Conservation (phyloP, 768 basidiomycete species). For the Lepiota venenata region DNA sequence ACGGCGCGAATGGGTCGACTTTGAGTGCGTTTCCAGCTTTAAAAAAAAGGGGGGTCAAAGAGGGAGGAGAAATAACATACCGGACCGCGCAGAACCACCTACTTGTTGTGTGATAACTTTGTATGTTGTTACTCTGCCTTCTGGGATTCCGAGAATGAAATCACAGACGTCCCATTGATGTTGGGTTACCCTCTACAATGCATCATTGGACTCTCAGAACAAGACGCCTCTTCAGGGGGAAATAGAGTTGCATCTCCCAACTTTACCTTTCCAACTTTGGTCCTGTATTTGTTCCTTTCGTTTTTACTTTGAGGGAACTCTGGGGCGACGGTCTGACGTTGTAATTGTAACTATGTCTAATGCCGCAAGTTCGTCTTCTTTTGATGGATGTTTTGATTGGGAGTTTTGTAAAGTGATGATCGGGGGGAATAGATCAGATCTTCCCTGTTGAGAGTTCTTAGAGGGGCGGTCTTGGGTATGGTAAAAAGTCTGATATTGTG, state of each 20-base stretch:
- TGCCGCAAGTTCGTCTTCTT: not conserved
- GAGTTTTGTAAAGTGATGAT: not conserved
- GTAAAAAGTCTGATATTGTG: not conserved
- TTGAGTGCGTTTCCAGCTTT: too few species aligned
- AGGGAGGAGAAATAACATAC: constrained; percentile 28
- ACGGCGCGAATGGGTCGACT: too few species aligned
- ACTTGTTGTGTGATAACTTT: constrained; percentile 47
- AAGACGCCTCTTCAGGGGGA: not conserved
- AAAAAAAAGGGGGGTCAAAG: not conserved
- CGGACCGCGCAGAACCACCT: constrained; percentile 63
- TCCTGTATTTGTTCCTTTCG: constrained; percentile 29
- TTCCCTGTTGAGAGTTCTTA: not conserved
- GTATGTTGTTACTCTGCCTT: constrained; percentile 53
- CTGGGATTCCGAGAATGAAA: constrained; percentile 43
- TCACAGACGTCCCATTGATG: constrained; percentile 66
- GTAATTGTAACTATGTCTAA: not conserved
- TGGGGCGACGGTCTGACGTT: constrained; percentile 4
- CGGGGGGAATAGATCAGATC: constrained; percentile 2
- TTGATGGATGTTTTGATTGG: not conserved
- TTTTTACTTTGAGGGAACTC: constrained; percentile 22
- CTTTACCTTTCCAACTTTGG: constrained; percentile 31
- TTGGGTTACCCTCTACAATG: constrained; percentile 40
- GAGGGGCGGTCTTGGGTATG: not conserved
- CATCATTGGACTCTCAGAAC: too few species aligned
- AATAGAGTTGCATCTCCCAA: not conserved